Base-by-base conservation (phyloP, 192 early-diverging fungal genomes). In the Hyaloraphidium curvatum region DNA sequence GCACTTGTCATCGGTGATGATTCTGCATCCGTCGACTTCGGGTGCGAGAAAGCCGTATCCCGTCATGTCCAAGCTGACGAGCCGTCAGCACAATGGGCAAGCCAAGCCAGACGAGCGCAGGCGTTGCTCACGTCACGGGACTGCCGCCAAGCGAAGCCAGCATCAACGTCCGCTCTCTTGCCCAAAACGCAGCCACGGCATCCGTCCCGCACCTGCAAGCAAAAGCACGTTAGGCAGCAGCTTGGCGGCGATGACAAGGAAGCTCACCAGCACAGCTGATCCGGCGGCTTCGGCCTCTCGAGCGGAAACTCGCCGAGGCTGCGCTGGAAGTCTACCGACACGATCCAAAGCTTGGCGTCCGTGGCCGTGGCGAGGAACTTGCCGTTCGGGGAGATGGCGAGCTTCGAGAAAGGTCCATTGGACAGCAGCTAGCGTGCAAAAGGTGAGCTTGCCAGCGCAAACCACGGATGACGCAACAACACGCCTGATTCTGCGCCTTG, bases 281-380 rank as follows among this genome's bases (percentile, higher is more conserved):
- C 61, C 11, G 87, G 87, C 13, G 84, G 73, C 0, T 69, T 65
- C 19, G 63, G 50, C 0, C 75, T 80, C 28, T 70, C 67, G 4
- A 82, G 85, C 21, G 70, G 56, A 58, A 83, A 86, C 60, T 92
- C 87, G 0, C 92, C 88, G 26, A 92, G 65, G 37, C 83, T 91
- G 37, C 84, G 82, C 64, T 89, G 80, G 60, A 99, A 99, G 60
- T 99, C 91, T 5, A 83, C 78, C 1, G 95, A 95, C 0, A 95
- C 83, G 0, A 99, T 89, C 79, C 82, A 88, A 4, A 99, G 59
- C 31, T 80, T 74, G 31, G 85, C 86, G 35, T 73, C 71, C 0
- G 88, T 83, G 59, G 86, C 90, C 40, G 97, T 65, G 0, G 90
- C 90, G 28, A 92, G 66, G 30, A 87, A 86, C 19, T 90, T 93